These are phyloP conservation scores for Gracilariopsis chorda DNA, from an alignment of 23 red algal genomes.

Conservation along the genomic window DNA sequence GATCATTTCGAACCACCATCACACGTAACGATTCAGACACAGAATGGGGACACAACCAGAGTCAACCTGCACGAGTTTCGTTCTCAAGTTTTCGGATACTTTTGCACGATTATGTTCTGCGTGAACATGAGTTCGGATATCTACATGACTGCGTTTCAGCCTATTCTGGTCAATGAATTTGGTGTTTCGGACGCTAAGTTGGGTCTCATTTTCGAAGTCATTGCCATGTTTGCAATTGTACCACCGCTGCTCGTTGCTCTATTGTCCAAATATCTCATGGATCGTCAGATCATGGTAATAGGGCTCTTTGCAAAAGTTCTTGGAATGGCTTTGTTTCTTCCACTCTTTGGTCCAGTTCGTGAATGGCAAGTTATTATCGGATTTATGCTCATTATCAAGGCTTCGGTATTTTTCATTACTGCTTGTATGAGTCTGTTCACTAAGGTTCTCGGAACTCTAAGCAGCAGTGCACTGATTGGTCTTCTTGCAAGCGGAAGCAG, in stretches of 20 bases:
- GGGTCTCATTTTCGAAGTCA: slow-evolving; percentile 55
- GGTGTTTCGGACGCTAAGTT: slow-evolving; percentile 32
- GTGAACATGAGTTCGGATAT: slow-evolving; percentile 53
- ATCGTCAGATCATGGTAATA: slow-evolving; percentile 70
- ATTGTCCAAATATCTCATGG: slow-evolving; percentile 45
- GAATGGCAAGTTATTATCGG: slow-evolving; percentile 68
- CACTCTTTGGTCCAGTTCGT: slow-evolving; percentile 47
- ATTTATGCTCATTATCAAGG: slow-evolving; percentile 66
- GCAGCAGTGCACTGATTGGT: slow-evolving; percentile 51
- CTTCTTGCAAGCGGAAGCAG: slow-evolving; percentile 17
- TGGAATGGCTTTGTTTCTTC: slow-evolving; percentile 58
- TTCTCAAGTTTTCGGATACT: slow-evolving; percentile 2
- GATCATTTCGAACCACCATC: neutral
- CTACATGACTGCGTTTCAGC: slow-evolving; percentile 67
- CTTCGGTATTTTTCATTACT: slow-evolving; percentile 70
- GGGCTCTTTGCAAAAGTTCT: slow-evolving; percentile 32
- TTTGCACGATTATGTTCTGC: slow-evolving; percentile 52
- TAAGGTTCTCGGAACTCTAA: slow-evolving; percentile 53
- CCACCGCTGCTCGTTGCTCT: slow-evolving; percentile 55
- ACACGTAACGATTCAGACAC: slow-evolving; percentile 1
- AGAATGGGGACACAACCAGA: neutral
- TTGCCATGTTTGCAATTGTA: slow-evolving; percentile 39
- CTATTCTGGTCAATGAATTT: slow-evolving; percentile 57
- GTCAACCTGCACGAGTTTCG: slow-evolving; percentile 38
- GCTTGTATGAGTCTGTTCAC: slow-evolving; percentile 73